Base-by-base conservation (phyloP, 805 yeast species). In the Ogataea populi-albae region DNA sequence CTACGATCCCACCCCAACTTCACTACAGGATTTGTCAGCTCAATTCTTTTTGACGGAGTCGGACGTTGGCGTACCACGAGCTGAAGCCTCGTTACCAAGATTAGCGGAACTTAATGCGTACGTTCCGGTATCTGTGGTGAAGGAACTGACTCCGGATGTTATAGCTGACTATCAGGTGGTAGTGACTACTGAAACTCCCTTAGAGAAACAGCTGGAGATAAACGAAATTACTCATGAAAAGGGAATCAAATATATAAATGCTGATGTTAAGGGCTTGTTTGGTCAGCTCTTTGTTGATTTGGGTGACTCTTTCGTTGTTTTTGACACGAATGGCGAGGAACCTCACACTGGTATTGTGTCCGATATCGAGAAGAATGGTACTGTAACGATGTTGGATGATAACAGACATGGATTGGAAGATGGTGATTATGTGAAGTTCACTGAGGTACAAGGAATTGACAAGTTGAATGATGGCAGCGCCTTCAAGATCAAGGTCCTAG, bases 301-400 rank as follows among this genome's bases (percentile, higher is more conserved):
- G 45, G 98, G 98, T 38, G 73, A 73, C 0, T 67, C 73, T 11
- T 93, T 93, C 63, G 74, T 83, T 3, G 81, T 93, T 15, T 66
- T 82, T 35, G 98, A 93, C 59, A 71, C 79, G 25, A 86, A 84
- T 34, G 99, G 98, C 34, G 98, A 93, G 65, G 98, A 93, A 62
- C 95, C 96, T 12, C 66, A 68, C 32, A 58, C 79, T 4, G 98
- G 98, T 30, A 83, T 86, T 41, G 86, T 93, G 2, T 84, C 96
- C 1, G 95, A 86, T 56, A 83, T 93, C 42, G 96, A 89, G 56
- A 59, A 66, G 8, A 75, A 86, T 56, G 98, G 98, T 39, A 82
- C 88, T 8, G 96, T 93, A n/a, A 83, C 96, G 15, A 86, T 85
- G 70, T 72, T 91, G 50, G 96, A 85, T 57, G 97, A 87, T 46